Evolutionary conservation across 73 alveolate genomes (phyloP), one percentile per base, ranked within the genome.

Genomic region (Blepharisma stoltei): DNA sequence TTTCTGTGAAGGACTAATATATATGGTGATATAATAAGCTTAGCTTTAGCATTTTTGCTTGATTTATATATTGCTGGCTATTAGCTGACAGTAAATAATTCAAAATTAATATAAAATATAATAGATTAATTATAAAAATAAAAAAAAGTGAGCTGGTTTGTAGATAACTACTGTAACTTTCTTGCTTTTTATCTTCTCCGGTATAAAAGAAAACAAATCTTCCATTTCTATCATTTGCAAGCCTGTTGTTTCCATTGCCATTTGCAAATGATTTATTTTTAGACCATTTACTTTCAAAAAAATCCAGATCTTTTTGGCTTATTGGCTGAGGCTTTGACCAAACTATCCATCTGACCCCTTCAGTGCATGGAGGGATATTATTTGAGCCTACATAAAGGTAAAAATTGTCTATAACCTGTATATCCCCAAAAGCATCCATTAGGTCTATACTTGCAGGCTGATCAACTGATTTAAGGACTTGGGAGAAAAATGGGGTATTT

Each of bases 311-410:
- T 14, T 69, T 68, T 53, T 53, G 48, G 53, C 89, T 54, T 80
- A 93, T 93, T 54, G 78, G 75, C 18, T 84, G 77, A 6, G 92
- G 83, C 55, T 83, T 88, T 60, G 77, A 55, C 69, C 71, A 65
- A 6, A 93, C 85, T 44, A 87, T 54, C 97, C 98, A 90, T 52
- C 86, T 77, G 27, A 90, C 93, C 65, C 77, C 76, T 53, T 84
- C 92, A 54, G 92, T 78, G 84, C 97, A 93, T 23, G 96, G 96
- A 9, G 97, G 97, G 3, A 90, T 82, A 45, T 97, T 89, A 44
- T 90, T 54, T 41, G 93, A 82, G 6, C 98, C 98, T 77, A 90
- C 75, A 71, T 90, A 93, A 18, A 20, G 4, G 5, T 60, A 60
- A 25, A 60, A 60, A 5, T 60, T 60, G 2, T 60, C 46, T 1